phyloP scores from a whole-genome alignment of 129 eudicot genomes.

The Chrysanthemum makinoi region DNA sequence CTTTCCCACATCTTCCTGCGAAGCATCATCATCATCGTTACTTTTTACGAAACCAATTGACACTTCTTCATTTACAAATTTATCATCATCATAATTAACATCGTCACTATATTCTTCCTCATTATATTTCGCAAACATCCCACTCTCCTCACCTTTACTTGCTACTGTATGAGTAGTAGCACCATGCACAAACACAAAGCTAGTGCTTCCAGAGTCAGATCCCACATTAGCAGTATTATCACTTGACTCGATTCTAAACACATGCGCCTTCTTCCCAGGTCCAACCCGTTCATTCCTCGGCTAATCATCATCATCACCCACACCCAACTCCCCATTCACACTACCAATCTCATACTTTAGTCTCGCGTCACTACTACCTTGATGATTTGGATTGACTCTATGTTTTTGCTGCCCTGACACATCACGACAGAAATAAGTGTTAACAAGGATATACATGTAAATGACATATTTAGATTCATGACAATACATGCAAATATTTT shows the following conservation, averaged over 20 bases:
- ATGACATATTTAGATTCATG: no score
- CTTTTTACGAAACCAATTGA: slow-evolving; percentile 25
- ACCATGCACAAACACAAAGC: slow-evolving; percentile 72
- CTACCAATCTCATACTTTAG: slow-evolving; percentile 29
- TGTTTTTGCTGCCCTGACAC: no score
- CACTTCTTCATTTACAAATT: slow-evolving; percentile 19
- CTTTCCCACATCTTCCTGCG: slow-evolving; percentile 34
- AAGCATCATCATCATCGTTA: slow-evolving; percentile 42
- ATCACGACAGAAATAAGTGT: no score
- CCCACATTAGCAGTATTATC: slow-evolving; percentile 41
- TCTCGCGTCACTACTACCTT: slow-evolving; percentile 65
- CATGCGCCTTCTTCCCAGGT: slow-evolving; percentile 63
- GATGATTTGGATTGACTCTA: background rate
- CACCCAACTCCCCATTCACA: slow-evolving; percentile 33
- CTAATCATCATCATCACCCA: slow-evolving; percentile 19
- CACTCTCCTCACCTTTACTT: slow-evolving; percentile 51
- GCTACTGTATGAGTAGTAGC: slow-evolving; percentile 20
- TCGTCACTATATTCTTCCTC: slow-evolving; percentile 46
- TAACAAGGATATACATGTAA: no score
- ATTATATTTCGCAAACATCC: slow-evolving; percentile 36
- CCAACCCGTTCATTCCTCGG: slow-evolving; percentile 46
- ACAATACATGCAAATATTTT: no score
- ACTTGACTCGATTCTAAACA: slow-evolving; percentile 59
- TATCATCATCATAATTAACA: slow-evolving; percentile 33
- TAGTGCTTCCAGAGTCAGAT: slow-evolving; percentile 75